Conservation (phyloP, 164 flowering plant species). For the Pachysandra terminalis region DNA sequence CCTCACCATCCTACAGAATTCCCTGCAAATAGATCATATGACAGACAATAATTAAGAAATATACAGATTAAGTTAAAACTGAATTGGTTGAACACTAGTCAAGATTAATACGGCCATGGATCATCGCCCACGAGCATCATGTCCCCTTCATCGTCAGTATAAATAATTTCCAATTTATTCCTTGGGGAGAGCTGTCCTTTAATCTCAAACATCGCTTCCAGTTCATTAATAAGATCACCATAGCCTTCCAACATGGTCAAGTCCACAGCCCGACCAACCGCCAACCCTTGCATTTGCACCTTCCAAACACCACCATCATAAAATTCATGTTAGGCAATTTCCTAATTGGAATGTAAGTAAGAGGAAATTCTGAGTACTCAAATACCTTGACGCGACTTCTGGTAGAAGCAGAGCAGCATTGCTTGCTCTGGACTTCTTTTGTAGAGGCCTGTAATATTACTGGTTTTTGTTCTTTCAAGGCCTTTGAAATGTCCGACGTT, state of each 20-base stretch:
- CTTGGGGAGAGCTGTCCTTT: constrained; percentile 63
- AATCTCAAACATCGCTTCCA: constrained; percentile 81
- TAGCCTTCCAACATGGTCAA: constrained; percentile 61
- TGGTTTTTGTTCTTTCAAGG: constrained; percentile 38
- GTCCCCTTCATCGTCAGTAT: constrained; percentile 92
- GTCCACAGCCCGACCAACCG: constrained; percentile 93
- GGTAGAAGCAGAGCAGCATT: constrained; percentile 27
- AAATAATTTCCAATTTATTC: constrained; percentile 77
- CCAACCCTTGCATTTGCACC: constrained; percentile 96
- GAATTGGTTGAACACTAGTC: neutral
- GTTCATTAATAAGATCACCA: constrained; percentile 61
- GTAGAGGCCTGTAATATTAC: constrained; percentile 28
- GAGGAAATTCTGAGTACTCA: neutral
- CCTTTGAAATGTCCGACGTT: constrained; percentile 47
- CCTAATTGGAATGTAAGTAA: neutral
- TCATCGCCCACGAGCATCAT: constrained; percentile 94
- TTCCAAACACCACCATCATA: constrained; percentile 17
- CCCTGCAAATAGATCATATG: constrained; percentile 43
- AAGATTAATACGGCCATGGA: constrained; percentile 60
- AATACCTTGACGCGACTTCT: constrained; percentile 90
- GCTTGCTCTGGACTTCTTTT: constrained; percentile 53
- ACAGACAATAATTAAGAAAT: neutral
- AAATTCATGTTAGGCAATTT: neutral
- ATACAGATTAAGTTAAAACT: too few relatives aligned
- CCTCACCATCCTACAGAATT: constrained; percentile 80